Base-by-base conservation (phyloP, 148 eudicot genomes). In the Limonium bicolor region DNA sequence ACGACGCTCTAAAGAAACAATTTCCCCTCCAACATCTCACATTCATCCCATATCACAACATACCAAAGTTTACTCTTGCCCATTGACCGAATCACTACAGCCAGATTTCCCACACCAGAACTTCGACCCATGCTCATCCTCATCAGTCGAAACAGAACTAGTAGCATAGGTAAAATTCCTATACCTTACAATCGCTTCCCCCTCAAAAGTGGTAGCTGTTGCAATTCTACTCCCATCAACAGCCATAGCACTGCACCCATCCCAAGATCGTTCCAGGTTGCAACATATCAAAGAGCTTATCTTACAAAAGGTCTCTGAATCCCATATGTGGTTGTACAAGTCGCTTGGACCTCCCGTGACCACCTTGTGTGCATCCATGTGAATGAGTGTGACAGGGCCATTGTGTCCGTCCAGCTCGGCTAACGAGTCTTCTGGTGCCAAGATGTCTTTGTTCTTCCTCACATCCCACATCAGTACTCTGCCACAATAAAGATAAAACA, bases 391-490 rank as follows among this genome's bases (percentile, higher is more conserved):
- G 19, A 83, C 75, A 5, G 75, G 69, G 34, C 87, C 87, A 3
- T 20, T 49, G 51, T 78, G 76, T 48, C 78, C 83, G 11, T 68
- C 74, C 59, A 83, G 46, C 42, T 64, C 69, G 0, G 55, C 53
- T n/a, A n/a, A n/a, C 14, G 67, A 1, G 11, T 80, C 73, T 27
- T 65, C 41, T 45, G 57, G 43, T 41, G 55, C 56, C 1, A 2
- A 45, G 9, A 54, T 52, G 5, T 60, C 69, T 15, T 62, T 29
- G 60, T 47, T 49, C 62, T 46, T 75, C 68, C 94, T 70, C n/a
- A 70, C 27, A 57, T 83, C 94, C 82, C 87, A 83, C 26, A 83
- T 54, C 67, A 60, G 53, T 31, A 76, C 80, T 52, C 87, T 83
- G 78, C 69, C 52, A 66, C 7, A n/a, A n/a, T n/a, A n/a, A n/a